Evolutionary conservation across 2,329 filamentous ascomycete genomes (phyloP).

Genomic region (Ceratocystis ficicola): DNA sequence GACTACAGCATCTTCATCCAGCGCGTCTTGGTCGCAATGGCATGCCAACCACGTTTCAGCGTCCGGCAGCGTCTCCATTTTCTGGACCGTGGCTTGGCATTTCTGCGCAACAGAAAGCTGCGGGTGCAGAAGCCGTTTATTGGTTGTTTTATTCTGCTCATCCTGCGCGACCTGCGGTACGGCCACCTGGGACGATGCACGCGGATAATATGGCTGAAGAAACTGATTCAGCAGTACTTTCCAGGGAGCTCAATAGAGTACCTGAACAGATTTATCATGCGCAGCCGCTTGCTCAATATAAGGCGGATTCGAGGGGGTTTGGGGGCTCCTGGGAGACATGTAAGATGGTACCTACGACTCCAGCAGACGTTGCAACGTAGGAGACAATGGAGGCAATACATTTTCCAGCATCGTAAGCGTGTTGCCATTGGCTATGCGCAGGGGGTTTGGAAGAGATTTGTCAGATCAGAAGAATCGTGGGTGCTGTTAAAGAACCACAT

Average conservation of each 20-base stretch:
- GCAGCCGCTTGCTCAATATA: not conserved
- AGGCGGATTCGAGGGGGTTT: not conserved
- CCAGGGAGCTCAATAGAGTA: slow-evolving; percentile 1
- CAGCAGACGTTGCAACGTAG: not conserved
- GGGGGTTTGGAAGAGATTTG: slow-evolving; percentile 13
- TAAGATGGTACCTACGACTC: not conserved
- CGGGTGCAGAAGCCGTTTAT: slow-evolving; percentile 27
- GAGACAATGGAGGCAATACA: slow-evolving; percentile 3
- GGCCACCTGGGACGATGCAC: slow-evolving; percentile 29
- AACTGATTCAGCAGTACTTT: slow-evolving; percentile 24
- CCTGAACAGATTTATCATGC: not conserved
- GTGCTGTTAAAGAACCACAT: slow-evolving; percentile 20
- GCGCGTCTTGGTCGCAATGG: slow-evolving; percentile 8
- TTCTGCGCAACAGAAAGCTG: slow-evolving; percentile 25
- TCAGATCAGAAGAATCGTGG: slow-evolving; percentile 13
- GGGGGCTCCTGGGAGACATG: not conserved
- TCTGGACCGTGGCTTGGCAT: slow-evolving; percentile 26
- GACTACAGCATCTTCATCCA: slow-evolving; percentile 19
- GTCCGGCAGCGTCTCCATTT: slow-evolving; percentile 26
- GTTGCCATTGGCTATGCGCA: slow-evolving; percentile 16
- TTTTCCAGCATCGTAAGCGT: slow-evolving; percentile 6
- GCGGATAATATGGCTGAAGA: slow-evolving; percentile 28
- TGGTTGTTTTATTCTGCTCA: slow-evolving; percentile 25
- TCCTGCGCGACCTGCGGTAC: slow-evolving; percentile 29
- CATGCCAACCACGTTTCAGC: slow-evolving; percentile 25